Conservation (phyloP, 805 yeast species). For the Isabelozyma rhagii region DNA sequence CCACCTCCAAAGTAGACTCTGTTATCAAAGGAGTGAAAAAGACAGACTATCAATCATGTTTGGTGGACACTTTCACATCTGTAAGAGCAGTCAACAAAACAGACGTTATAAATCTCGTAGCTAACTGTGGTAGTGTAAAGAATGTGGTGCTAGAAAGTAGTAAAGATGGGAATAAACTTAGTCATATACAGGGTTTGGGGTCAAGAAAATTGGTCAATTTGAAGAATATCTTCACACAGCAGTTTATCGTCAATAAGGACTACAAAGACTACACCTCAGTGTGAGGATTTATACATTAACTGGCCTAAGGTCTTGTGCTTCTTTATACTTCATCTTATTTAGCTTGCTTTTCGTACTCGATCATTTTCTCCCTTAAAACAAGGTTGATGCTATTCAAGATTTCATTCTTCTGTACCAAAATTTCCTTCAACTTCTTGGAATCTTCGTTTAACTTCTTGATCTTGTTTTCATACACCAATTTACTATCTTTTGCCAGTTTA, state of each 20-base stretch:
- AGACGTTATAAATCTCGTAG: constrained; percentile 48
- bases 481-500: constrained; percentile 65
- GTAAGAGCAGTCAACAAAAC: constrained; percentile 51
- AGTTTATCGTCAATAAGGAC: constrained; percentile 46
- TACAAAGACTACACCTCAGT: constrained; percentile 10
- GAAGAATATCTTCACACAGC: constrained; percentile 42
- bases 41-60: constrained; percentile 42
- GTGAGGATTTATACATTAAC: not conserved
- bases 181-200: constrained; percentile 47
- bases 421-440: constrained; percentile 65
- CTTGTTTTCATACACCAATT: constrained; percentile 68
- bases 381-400: constrained; percentile 60
- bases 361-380: constrained; percentile 51
- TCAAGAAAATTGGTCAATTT: constrained; percentile 41
- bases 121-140: constrained; percentile 45
- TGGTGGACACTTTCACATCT: constrained; percentile 44
- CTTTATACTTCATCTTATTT: not conserved
- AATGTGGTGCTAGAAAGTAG: constrained; percentile 33
- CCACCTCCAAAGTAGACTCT: constrained; percentile 23
- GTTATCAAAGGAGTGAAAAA: constrained; percentile 42
- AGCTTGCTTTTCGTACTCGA: constrained; percentile 39
- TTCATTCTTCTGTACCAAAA: constrained; percentile 72
- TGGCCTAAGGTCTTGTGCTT: not conserved
- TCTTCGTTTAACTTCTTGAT: constrained; percentile 71
- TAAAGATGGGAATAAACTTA: constrained; percentile 15